Evolutionary conservation across 2,329 filamentous ascomycete genomes (phyloP).

Genomic region (Stylonectria norvegica): DNA sequence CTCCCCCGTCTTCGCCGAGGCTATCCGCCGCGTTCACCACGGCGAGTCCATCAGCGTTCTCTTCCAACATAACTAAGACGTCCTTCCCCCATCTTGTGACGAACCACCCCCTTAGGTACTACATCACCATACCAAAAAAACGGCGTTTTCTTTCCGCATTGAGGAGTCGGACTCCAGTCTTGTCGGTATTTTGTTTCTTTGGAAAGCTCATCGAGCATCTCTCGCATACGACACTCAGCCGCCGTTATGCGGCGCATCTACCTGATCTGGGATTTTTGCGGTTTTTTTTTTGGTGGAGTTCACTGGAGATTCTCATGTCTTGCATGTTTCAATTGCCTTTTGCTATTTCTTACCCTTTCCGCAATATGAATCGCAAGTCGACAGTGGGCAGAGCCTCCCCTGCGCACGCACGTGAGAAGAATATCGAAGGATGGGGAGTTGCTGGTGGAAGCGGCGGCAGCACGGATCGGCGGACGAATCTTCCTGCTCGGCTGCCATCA

Average conservation of each 20-base stretch:
- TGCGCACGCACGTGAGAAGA: slow-evolving; percentile 16
- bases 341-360: slow-evolving; percentile 6
- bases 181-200: slow-evolving; percentile 10
- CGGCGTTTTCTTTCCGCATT: slow-evolving; percentile 9
- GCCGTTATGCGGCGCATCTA: slow-evolving; percentile 11
- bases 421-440: slow-evolving; percentile 18
- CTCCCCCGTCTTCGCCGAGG: slow-evolving; percentile 88
- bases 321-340: slow-evolving; percentile 15
- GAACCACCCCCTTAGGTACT: background rate
- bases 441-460: slow-evolving; percentile 23
- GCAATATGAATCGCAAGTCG: slow-evolving; percentile 16
- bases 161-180: slow-evolving; percentile 6
- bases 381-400: slow-evolving; percentile 17
- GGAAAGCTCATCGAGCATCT: slow-evolving; percentile 3
- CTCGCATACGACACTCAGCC: slow-evolving; percentile 10
- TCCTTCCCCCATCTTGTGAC: background rate
- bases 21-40: slow-evolving; percentile 93
- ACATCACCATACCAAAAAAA: slow-evolving; percentile 2
- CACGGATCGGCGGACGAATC: slow-evolving; percentile 24
- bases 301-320: slow-evolving; percentile 19
- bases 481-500: slow-evolving; percentile 20
- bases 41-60: slow-evolving; percentile 96
- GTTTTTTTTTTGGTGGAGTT: slow-evolving; percentile 27
- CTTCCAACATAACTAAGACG: slow-evolving; percentile 50
- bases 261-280: slow-evolving; percentile 16